Evolutionary conservation across 1,284 basidiomycete species (phyloP).

Genomic region (Cutaneotrichosporon mucoides): DNA sequence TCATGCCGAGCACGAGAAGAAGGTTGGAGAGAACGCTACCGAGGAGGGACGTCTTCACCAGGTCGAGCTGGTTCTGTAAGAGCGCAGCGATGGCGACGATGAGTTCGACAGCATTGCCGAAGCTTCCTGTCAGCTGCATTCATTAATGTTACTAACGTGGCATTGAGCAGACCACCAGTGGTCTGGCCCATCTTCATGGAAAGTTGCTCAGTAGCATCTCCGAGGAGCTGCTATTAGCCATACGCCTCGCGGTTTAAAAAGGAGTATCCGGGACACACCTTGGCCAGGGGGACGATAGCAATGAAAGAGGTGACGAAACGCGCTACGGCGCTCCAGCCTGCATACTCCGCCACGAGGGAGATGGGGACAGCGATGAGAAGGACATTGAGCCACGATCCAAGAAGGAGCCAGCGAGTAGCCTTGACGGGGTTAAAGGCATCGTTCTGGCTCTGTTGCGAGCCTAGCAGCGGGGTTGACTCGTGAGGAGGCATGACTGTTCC

Average conservation of each 20-base stretch:
- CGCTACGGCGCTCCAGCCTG: slow-evolving; percentile 68
- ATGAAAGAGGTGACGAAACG: slow-evolving; percentile 80
- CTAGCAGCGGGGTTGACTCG: slow-evolving; percentile 23
- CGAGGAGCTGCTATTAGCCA: slow-evolving; percentile 42
- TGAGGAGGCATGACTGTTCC: slow-evolving; percentile 20
- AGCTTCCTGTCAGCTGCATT: slow-evolving; percentile 21
- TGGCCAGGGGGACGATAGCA: slow-evolving; percentile 81
- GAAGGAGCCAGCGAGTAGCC: slow-evolving; percentile 62
- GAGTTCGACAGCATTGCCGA: slow-evolving; percentile 57
- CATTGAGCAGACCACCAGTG: slow-evolving; percentile 78
- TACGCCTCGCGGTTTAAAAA: too few species aligned
- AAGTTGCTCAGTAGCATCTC: slow-evolving; percentile 82
- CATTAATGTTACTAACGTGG: slow-evolving; percentile 55
- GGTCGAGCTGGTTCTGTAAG: slow-evolving; percentile 75
- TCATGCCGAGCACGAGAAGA: slow-evolving; percentile 79
- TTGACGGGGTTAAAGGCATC: slow-evolving; percentile 37
- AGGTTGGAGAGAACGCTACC: slow-evolving; percentile 75
- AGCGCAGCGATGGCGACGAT: slow-evolving; percentile 80
- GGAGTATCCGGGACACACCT: slow-evolving; percentile 50
- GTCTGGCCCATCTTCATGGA: slow-evolving; percentile 74
- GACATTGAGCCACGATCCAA: slow-evolving; percentile 70
- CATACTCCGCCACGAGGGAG: slow-evolving; percentile 53
- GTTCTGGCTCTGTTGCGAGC: neutral
- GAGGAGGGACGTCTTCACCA: slow-evolving; percentile 73
- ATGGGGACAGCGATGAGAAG: slow-evolving; percentile 73